Conservation (phyloP, 768 basidiomycete genomes). For the Pleurotus eryngii region DNA sequence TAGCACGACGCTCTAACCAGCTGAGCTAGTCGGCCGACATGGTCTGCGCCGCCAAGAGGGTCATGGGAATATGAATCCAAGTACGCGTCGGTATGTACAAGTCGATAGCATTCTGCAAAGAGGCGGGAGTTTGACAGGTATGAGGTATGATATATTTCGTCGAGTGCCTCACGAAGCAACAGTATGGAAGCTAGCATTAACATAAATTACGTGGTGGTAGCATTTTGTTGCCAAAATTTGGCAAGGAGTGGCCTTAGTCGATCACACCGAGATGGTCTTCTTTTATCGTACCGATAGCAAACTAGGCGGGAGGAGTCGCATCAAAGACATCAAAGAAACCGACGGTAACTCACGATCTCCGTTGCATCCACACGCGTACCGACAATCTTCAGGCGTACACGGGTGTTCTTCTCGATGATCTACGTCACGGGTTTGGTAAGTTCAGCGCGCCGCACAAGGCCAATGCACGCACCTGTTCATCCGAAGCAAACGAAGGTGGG, state of each 20-base stretch:
- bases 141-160: too few relatives aligned
- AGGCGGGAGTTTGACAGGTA: too few relatives aligned
- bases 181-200: too few relatives aligned
- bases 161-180: too few relatives aligned
- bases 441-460: neutral
- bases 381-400: conserved; percentile 94
- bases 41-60: too few relatives aligned
- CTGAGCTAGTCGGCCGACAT: conserved; percentile 86
- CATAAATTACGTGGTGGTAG: too few relatives aligned
- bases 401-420: conserved; percentile 93
- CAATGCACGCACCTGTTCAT: conserved; percentile 63
- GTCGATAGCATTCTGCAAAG: too few relatives aligned
- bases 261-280: conserved; percentile 97
- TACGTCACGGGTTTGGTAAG: conserved; percentile 21
- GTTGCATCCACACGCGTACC: conserved; percentile 97
- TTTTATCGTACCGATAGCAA: conserved; percentile 97
- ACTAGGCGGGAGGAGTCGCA: conserved; percentile 43
- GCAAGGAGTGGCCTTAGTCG: conserved; percentile 38
- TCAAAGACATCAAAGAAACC: neutral
- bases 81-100: too few relatives aligned
- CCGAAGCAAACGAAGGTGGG: conserved; percentile 93
- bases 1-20: conserved; percentile 93
- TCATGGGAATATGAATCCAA: too few relatives aligned
- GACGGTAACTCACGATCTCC: conserved; percentile 71
- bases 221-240: too few relatives aligned